phyloP scores from a whole-genome alignment of 371 early-diverging fungal genomes.

The Mucor velutinosus region DNA sequence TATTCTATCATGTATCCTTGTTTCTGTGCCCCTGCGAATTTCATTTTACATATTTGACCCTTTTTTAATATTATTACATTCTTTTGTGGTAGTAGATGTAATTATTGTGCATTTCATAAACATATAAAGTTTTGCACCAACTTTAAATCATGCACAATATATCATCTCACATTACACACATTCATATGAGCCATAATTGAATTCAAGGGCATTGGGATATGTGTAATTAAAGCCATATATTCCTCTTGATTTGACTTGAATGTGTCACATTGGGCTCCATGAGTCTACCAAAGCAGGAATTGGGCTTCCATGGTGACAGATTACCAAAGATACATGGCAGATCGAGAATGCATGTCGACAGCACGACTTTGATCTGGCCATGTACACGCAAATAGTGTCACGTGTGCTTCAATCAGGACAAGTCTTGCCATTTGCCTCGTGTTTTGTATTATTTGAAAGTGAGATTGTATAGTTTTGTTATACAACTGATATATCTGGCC shows the following conservation, averaged over 20 bases:
- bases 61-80: constrained; percentile 9
- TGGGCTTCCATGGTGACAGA: not conserved
- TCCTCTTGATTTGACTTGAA: not conserved
- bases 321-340: not conserved
- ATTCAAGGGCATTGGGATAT: not conserved
- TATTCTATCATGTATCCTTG: not conserved
- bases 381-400: not conserved
- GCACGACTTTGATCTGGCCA: not conserved
- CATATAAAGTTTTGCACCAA: not conserved
- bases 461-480: not conserved
- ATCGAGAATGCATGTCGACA: not conserved
- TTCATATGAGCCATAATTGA: not conserved
- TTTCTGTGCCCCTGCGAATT: constrained; percentile 1
- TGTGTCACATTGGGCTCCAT: not conserved
- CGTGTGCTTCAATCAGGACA: not conserved
- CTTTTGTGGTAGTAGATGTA: not conserved
- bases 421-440: constrained; percentile 1
- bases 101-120: not conserved
- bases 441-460: not conserved
- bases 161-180: not conserved
- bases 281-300: not conserved
- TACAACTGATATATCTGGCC: not conserved
- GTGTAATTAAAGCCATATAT: not conserved
- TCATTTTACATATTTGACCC: constrained; percentile 19
- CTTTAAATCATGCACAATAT: not conserved